These are phyloP conservation scores for Botrytis porri DNA, from an alignment of 2,329 filamentous ascomycete species.

Conservation along the genomic window DNA sequence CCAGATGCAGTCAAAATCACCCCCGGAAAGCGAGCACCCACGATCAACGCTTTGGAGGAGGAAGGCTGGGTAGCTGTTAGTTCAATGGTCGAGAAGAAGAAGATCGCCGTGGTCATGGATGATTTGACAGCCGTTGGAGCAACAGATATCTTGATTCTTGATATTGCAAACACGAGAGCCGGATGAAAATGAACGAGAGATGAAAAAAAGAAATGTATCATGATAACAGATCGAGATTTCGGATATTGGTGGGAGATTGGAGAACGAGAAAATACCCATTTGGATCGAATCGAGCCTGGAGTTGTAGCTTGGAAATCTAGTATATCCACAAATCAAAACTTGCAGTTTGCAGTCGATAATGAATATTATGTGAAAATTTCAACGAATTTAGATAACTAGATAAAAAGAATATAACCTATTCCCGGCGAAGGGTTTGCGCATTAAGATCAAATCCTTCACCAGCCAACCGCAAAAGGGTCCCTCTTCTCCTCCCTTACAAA, in stretches of 20 bases:
- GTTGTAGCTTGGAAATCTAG: conserved; percentile 3
- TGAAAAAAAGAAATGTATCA: background rate
- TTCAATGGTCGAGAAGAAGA: conserved; percentile 38
- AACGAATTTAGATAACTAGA: background rate
- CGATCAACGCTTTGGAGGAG: conserved; percentile 71
- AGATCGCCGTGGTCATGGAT: conserved; percentile 39
- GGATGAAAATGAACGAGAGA: conserved; percentile 19
- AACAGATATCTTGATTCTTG: conserved; percentile 38
- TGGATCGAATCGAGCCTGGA: conserved; percentile 1
- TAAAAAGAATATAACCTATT: background rate
- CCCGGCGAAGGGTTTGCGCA: background rate
- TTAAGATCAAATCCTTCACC: background rate
- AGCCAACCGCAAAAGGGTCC: background rate
- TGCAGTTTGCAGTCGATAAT: background rate
- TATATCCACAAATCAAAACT: background rate
- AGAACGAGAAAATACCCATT: conserved; percentile 3
- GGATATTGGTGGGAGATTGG: background rate
- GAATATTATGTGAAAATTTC: background rate
- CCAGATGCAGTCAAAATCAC: conserved; percentile 71
- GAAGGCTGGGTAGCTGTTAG: conserved; percentile 30
- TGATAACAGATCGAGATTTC: background rate
- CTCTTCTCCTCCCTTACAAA: conserved; percentile 10
- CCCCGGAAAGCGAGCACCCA: conserved; percentile 89
- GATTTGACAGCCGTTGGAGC: conserved; percentile 37
- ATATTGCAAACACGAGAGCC: conserved; percentile 38